phyloP scores from a whole-genome alignment of 305 asterid genomes.

The Fraxinus latifolia region DNA sequence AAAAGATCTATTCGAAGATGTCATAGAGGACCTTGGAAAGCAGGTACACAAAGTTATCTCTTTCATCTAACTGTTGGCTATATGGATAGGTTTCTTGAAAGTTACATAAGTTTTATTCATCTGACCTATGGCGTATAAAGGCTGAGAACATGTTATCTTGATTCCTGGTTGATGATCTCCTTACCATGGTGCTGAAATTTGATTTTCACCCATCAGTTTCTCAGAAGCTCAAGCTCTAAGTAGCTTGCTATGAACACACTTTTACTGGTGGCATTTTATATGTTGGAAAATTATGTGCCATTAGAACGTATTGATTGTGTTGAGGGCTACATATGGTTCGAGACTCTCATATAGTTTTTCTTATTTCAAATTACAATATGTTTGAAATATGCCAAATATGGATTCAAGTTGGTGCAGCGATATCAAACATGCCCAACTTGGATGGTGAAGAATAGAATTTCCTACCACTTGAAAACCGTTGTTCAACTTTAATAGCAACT shows the following conservation, averaged over 20 bases:
- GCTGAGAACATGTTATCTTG: not conserved
- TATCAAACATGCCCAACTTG: not conserved
- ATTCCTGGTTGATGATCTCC: not conserved
- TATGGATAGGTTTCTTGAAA: not conserved
- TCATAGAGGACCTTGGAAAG: constrained; percentile 77
- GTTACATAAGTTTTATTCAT: not conserved
- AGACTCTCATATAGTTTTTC: not conserved
- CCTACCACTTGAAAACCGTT: not conserved
- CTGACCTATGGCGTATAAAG: not conserved
- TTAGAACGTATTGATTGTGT: not conserved
- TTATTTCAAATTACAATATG: not conserved
- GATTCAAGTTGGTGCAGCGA: not conserved
- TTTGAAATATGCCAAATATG: not conserved
- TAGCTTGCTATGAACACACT: not conserved
- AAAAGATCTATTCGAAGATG: constrained; percentile 85
- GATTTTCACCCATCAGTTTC: not conserved
- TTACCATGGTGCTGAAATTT: not conserved
- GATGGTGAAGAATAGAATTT: not conserved
- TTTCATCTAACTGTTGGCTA: not conserved
- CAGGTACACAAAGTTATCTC: constrained; percentile 44
- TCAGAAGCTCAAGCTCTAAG: not conserved
- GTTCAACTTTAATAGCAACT: not conserved
- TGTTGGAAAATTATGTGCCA: not conserved
- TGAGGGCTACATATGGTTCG: not conserved
- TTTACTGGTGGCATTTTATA: not conserved